phyloP scores from a whole-genome alignment of 2,329 filamentous ascomycete genomes.

The Coleophoma crateriformis region DNA sequence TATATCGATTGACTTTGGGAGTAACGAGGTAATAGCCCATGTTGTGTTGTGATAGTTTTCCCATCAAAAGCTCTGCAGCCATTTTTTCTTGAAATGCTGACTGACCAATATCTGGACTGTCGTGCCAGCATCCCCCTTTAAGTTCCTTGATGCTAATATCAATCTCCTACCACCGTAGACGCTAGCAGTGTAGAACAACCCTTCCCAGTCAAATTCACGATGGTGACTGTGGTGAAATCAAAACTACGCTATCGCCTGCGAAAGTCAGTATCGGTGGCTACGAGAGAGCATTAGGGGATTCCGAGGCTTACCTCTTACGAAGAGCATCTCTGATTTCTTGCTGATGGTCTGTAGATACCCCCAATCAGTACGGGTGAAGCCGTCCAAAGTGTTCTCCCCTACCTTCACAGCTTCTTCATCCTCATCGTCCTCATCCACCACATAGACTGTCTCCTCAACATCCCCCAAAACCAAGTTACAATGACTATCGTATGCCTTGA shows the following conservation, averaged over 20 bases:
- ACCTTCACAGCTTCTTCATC: conserved; percentile 75
- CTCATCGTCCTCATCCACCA: conserved; percentile 82
- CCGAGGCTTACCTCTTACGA: conserved; percentile 73
- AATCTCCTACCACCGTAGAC: too few relatives aligned
- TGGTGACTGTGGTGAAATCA: conserved; percentile 52
- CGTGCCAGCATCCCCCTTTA: too few relatives aligned
- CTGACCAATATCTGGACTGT: too few relatives aligned
- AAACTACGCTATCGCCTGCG: conserved; percentile 65
- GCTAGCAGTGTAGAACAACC: too few relatives aligned
- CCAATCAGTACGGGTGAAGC: not conserved
- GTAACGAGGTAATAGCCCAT: too few relatives aligned
- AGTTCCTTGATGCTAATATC: too few relatives aligned
- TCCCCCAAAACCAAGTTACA: conserved; percentile 96
- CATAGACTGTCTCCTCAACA: conserved; percentile 94
- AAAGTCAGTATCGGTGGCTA: conserved; percentile 10
- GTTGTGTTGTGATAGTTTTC: too few relatives aligned
- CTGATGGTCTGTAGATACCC: conserved; percentile 66
- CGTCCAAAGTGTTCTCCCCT: conserved; percentile 16
- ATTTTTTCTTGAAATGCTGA: too few relatives aligned
- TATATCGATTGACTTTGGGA: too few relatives aligned
- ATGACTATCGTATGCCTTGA: conserved; percentile 93
- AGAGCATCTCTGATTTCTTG: conserved; percentile 98
- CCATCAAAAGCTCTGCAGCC: too few relatives aligned
- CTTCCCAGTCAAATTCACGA: conserved; percentile 33
- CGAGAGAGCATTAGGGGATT: not conserved